Evolutionary conservation across 768 basidiomycete genomes (phyloP).

Genomic region (Leccinum variicolor): DNA sequence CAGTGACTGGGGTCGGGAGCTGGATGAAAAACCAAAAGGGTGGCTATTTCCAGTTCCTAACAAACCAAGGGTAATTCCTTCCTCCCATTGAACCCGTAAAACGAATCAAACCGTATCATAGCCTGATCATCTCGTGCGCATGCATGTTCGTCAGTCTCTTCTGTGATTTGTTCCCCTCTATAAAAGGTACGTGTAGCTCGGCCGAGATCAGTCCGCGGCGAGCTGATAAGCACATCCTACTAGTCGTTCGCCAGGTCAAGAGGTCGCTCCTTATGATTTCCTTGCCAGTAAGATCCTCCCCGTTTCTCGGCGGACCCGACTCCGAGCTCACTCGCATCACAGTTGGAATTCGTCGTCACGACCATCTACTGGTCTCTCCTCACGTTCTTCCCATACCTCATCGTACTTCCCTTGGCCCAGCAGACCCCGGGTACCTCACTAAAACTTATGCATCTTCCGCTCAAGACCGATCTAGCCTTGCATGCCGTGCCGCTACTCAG

Average conservation of each 20-base stretch:
- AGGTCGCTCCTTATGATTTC: slow-evolving; percentile 59
- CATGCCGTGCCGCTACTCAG: slow-evolving; percentile 61
- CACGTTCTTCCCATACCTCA: slow-evolving; percentile 51
- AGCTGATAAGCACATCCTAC: neutral
- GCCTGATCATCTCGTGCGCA: slow-evolving; percentile 35
- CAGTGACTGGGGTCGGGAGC: slow-evolving; percentile 12
- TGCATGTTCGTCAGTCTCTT: slow-evolving; percentile 40
- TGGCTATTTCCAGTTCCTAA: slow-evolving; percentile 70
- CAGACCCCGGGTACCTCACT: neutral
- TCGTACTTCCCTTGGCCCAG: slow-evolving; percentile 35
- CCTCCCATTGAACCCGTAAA: neutral
- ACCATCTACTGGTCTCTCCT: slow-evolving; percentile 70
- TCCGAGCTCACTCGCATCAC: neutral
- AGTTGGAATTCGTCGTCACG: slow-evolving; percentile 48
- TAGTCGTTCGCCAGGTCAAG: slow-evolving; percentile 42
- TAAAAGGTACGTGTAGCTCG: slow-evolving; percentile 29
- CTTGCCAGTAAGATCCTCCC: slow-evolving; percentile 48
- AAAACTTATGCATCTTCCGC: slow-evolving; percentile 39
- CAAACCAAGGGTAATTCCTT: slow-evolving; percentile 59
- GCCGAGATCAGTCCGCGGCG: neutral
- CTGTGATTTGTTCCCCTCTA: slow-evolving; percentile 39
- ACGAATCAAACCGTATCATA: slow-evolving; percentile 3
- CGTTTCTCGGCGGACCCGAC: neutral
- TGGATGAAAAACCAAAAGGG: slow-evolving; percentile 50
- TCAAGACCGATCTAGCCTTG: slow-evolving; percentile 58